Percentiles rank a stretch among this genome's conserved stretches.
Conservation (phyloP, 345 rosid species). For the Eutrema japonicum region DNA sequence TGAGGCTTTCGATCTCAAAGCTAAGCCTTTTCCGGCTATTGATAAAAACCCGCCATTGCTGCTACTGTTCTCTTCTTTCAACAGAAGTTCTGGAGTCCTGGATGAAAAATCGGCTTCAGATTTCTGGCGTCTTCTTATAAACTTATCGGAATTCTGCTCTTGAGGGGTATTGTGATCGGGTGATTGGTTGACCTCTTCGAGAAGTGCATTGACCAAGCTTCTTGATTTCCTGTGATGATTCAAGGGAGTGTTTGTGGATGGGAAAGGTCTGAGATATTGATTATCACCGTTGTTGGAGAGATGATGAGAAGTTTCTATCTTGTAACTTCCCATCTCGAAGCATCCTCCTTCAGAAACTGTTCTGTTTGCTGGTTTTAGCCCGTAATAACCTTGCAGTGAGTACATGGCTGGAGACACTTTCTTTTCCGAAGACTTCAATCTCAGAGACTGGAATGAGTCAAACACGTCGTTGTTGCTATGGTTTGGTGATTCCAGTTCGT, state of each 20-base stretch:
- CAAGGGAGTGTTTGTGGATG: slow-evolving; percentile 46
- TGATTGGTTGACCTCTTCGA: slow-evolving; percentile 54
- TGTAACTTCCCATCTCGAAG: slow-evolving; percentile 49
- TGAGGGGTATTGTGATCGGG: slow-evolving; percentile 24
- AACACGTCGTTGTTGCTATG: slow-evolving; percentile 41
- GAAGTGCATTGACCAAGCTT: slow-evolving; percentile 58
- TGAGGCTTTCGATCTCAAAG: slow-evolving; percentile 73
- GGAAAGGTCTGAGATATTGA: slow-evolving; percentile 44
- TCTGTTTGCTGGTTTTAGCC: slow-evolving; percentile 56
- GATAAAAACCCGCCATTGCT: slow-evolving; percentile 50
- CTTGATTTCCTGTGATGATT: slow-evolving; percentile 60
- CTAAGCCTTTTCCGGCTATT: slow-evolving; percentile 62
- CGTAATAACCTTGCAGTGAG: slow-evolving; percentile 77
- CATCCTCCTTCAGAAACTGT: slow-evolving; percentile 45
- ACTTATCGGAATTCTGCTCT: slow-evolving; percentile 49
- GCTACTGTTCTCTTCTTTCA: slow-evolving; percentile 62
- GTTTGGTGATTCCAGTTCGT: slow-evolving; percentile 41
- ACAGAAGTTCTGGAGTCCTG: slow-evolving; percentile 56
- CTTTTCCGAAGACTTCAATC: slow-evolving; percentile 51
- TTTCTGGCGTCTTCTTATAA: slow-evolving; percentile 69
- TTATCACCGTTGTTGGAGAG: slow-evolving; percentile 39
- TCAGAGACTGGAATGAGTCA: slow-evolving; percentile 70
- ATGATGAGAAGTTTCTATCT: slow-evolving; percentile 44
- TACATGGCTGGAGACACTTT: slow-evolving; percentile 70
- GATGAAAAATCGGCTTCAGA: slow-evolving; percentile 55